Evolutionary conservation across 2,329 filamentous ascomycete species (phyloP), one percentile per base, ranked within the genome.

Genomic region (Kalaharituber pfeilii): DNA sequence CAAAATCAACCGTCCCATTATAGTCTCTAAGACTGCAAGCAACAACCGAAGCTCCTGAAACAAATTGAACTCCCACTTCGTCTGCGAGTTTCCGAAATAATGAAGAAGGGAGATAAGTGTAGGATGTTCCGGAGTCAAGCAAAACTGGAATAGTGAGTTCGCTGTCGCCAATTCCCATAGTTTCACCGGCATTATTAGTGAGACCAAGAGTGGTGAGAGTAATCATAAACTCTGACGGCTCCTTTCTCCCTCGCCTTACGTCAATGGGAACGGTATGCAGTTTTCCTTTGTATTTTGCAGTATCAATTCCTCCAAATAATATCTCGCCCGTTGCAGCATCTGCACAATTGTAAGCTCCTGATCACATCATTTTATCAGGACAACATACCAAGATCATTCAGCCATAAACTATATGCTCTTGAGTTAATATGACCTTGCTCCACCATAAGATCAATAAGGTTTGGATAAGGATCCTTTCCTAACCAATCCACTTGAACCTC

Each of bases 261-360:
- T 84, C 75, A 52, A 89, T 71, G 2, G 84, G 84, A 1, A 89
- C 67, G 0, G 81, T 84, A 56, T 77, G 66, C 27, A 89, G 72
- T 3, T 72, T 65, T 20, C 81, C 83, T 2, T 69, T 64, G 67
- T 79, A 91, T 65, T 88, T 88, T 56, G 74, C 76, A 0, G 78
- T 84, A 65, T 89, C 84, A 56, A 88, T 78, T n/a, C 83, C 85
- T 36, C 85, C 85, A 61, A 89, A 91, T 1, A 89, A 71, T 56
- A 89, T 81, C 61, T 71, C 81, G 30, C 85, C 85, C 1, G 75
- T 80, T 56, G 73, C 79, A 0, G 82, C 73, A 52, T 77, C 72
- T 64, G 28, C 27, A 53, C 29, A 71, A 64, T 63, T n/a, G n/a
- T n/a, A n/a, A n/a, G n/a, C n/a, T n/a, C n/a, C n/a, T n/a, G n/a